Evolutionary conservation across 2,329 filamentous ascomycete genomes (phyloP), one percentile per base, ranked within the genome.

Genomic region (Sphaerulina vaccinii): DNA sequence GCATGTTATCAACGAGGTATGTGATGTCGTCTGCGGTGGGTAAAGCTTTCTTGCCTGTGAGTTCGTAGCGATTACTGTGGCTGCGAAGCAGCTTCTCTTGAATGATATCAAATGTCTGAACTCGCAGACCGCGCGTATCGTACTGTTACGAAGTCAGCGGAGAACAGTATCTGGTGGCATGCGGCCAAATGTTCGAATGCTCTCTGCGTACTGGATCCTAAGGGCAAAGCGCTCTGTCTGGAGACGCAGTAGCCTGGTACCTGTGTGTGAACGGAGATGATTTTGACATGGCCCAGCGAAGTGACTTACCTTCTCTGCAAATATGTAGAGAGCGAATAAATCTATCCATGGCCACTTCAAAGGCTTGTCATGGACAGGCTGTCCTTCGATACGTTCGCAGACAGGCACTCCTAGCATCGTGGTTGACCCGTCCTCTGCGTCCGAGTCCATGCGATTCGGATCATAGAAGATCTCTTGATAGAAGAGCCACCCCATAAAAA

Each of bases 401-500:
- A n/a, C n/a, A n/a, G n/a, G n/a, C n/a, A n/a, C n/a, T n/a, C n/a
- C n/a, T n/a, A n/a, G n/a, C n/a, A n/a, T n/a, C 24, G 13, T 8
- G 35, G 35, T 15, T 45, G n/a, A 18, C 16, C 32, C 6, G 9
- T 37, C 27, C 11, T 16, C 32, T 37, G 32, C 3, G 5, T 37
- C 42, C 19, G 42, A 32, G 7, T 46, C 42, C n/a, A 38, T n/a
- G 16, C 32, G 29, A 5, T 49, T 32, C 13, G 21, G 11, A 32
- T 46, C 42, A 22, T 46, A 47, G 32, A 39, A 49, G 19, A 55
- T 27, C 3, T 37, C 40, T 24, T 45, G 43, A 9, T 46, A 56
- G 19, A 56, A 56, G 33, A 58, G 42, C 56, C 56, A 58, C 0
- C 41, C 29, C 8, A 56, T 18, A 35, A 58, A 58, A 3, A 52